These are phyloP conservation scores for Pistacia atlantica DNA, from an alignment of 345 rosid species.

Conservation along the genomic window DNA sequence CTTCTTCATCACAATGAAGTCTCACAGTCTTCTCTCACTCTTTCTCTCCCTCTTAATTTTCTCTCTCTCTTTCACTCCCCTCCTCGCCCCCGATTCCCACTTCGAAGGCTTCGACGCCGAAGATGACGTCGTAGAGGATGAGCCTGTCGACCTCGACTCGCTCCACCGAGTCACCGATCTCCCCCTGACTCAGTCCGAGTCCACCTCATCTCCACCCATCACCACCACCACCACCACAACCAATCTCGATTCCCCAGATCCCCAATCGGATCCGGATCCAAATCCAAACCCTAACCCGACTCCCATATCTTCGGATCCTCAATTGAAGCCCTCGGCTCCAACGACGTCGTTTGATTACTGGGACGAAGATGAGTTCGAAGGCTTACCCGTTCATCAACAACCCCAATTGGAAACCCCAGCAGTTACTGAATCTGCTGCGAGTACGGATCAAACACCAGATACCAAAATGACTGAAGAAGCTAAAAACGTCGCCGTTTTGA, in stretches of 20 bases:
- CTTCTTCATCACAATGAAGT: not conserved
- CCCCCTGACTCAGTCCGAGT: constrained; percentile 59
- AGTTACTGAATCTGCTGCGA: constrained; percentile 30
- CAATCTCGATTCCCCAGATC: constrained; percentile 26
- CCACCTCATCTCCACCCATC: constrained; percentile 23
- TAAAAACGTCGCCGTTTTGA: constrained; percentile 11
- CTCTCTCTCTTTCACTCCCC: constrained; percentile 23
- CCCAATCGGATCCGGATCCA: constrained; percentile 38
- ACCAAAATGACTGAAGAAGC: constrained; percentile 18
- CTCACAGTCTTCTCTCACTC: not conserved
- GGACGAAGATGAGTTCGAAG: constrained; percentile 99
- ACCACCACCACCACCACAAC: constrained; percentile 15
- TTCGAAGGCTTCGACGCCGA: constrained; percentile 98
- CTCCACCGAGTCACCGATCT: constrained; percentile 50
- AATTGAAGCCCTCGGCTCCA: constrained; percentile 31
- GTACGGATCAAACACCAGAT: constrained; percentile 28
- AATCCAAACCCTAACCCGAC: constrained; percentile 26
- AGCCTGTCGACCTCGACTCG: constrained; percentile 41
- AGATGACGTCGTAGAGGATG: constrained; percentile 59
- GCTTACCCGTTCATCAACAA: constrained; percentile 54
- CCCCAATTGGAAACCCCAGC: constrained; percentile 23
- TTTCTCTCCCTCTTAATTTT: constrained; percentile 35
- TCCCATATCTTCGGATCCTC: constrained; percentile 29
- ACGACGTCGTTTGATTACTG: constrained; percentile 67
- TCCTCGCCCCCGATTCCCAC: constrained; percentile 63